A percentile compares a stretch with the other conserved stretches of the same genome.
phyloP scores from a whole-genome alignment of 2,329 filamentous ascomycete genomes.

The Aspergillus felis region DNA sequence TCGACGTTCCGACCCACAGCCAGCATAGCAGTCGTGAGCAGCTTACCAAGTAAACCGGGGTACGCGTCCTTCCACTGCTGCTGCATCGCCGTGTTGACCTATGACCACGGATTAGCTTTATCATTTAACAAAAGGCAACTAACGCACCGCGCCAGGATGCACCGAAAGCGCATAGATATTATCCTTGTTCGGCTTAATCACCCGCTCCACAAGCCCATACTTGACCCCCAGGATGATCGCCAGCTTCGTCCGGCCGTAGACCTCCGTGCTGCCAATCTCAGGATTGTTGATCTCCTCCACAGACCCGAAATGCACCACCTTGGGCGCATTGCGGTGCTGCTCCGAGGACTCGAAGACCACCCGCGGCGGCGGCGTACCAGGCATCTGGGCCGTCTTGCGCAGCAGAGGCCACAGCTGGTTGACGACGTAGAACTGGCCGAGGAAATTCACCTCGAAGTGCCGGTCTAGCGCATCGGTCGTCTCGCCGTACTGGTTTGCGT shows the following conservation, averaged over 20 bases:
- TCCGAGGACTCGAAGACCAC: conserved; percentile 43
- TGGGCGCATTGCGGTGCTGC: conserved; percentile 39
- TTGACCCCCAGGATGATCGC: conserved; percentile 44
- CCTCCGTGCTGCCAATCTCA: conserved; percentile 27
- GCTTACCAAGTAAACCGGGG: conserved; percentile 38
- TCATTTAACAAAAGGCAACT: too few relatives aligned
- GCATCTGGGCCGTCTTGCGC: conserved; percentile 38
- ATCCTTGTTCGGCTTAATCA: conserved; percentile 42
- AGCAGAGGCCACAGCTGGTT: conserved; percentile 44
- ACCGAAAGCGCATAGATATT: conserved; percentile 41
- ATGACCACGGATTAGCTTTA: too few relatives aligned
- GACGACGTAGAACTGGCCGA: conserved; percentile 43
- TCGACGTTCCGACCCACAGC: conserved; percentile 35
- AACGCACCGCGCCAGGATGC: conserved; percentile 33
- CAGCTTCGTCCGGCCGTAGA: conserved; percentile 43
- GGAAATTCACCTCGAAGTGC: conserved; percentile 43
- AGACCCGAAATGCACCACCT: conserved; percentile 35
- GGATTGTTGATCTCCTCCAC: conserved; percentile 44
- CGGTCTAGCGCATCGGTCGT: conserved; percentile 37
- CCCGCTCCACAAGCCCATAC: conserved; percentile 39
- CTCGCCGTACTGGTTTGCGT: conserved; percentile 37
- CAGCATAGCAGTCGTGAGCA: conserved; percentile 35
- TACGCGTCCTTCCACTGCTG: conserved; percentile 47
- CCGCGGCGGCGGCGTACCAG: conserved; percentile 32
- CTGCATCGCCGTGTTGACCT: conserved; percentile 46